Conservation (phyloP, 306 rosid species). For the Cucumis hystrix region DNA sequence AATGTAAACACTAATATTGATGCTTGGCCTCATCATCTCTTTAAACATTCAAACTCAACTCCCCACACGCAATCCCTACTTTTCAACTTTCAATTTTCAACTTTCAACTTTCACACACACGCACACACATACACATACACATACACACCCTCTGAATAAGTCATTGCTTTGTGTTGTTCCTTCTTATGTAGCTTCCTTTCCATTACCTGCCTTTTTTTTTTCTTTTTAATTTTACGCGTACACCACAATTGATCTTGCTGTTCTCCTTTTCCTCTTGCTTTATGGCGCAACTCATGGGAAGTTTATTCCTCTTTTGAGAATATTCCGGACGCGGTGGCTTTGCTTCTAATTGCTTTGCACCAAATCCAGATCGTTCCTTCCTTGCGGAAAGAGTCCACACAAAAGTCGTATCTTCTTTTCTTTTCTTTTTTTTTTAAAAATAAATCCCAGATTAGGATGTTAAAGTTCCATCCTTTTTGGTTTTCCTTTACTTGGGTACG, state of each 20-base stretch:
- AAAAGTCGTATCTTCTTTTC: background rate
- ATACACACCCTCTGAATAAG: background rate
- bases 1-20: background rate
- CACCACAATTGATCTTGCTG: background rate
- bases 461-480: background rate
- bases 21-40: background rate
- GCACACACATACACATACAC: background rate
- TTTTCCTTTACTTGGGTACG: background rate
- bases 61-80: background rate
- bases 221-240: background rate
- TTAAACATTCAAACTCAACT: background rate
- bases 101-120: background rate
- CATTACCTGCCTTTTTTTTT: background rate
- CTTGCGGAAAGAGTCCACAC: background rate
- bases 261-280: background rate
- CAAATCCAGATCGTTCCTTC: background rate
- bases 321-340: slow-evolving; percentile 5
- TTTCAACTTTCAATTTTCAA: background rate
- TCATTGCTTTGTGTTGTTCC: background rate
- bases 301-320: background rate
- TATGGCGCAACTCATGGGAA: background rate
- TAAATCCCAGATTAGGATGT: background rate
- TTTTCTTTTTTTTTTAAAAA: no score
- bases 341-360: background rate
- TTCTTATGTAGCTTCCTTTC: background rate